Evolutionary conservation across 805 yeast species (phyloP).

Genomic region (Sungouiozyma intestinalis): DNA sequence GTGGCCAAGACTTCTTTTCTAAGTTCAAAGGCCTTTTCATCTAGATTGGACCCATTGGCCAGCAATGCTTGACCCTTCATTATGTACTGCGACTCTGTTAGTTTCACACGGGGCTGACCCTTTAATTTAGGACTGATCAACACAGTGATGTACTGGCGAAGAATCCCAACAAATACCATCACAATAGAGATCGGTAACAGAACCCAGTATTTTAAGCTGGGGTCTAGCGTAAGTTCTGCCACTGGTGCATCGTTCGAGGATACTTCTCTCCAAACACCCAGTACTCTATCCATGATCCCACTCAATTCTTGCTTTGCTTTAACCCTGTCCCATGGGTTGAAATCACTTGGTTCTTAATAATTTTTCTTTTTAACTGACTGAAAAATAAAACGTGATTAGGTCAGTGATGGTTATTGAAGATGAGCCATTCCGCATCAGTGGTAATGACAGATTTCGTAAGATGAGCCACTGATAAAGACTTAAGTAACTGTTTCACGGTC

Average conservation of each 20-base stretch:
- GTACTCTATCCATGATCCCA: conserved; percentile 4
- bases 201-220: conserved; percentile 81
- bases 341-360: too few relatives aligned
- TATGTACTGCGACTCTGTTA: conserved; percentile 57
- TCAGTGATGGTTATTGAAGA: conserved; percentile 6
- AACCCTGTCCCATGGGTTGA: too few relatives aligned
- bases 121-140: conserved; percentile 52
- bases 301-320: not conserved
- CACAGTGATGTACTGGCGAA: conserved; percentile 57
- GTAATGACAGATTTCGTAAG: conserved; percentile 10
- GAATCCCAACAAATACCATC: conserved; percentile 78
- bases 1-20: conserved; percentile 42
- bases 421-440: conserved; percentile 10
- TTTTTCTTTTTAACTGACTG: too few relatives aligned
- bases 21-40: conserved; percentile 40
- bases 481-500: conserved; percentile 7
- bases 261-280: conserved; percentile 9
- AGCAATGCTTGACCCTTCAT: conserved; percentile 49
- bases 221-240: conserved; percentile 62
- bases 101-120: conserved; percentile 38
- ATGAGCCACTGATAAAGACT: conserved; percentile 10
- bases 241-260: conserved; percentile 22
- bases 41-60: conserved; percentile 41
- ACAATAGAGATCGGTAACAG: conserved; percentile 79
- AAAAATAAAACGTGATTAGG: not conserved